Percentiles rank a stretch among this genome's conserved stretches.
Evolutionary conservation across 495 filamentous ascomycete genomes (phyloP).

Genomic region (Alectoria sarmentosa): DNA sequence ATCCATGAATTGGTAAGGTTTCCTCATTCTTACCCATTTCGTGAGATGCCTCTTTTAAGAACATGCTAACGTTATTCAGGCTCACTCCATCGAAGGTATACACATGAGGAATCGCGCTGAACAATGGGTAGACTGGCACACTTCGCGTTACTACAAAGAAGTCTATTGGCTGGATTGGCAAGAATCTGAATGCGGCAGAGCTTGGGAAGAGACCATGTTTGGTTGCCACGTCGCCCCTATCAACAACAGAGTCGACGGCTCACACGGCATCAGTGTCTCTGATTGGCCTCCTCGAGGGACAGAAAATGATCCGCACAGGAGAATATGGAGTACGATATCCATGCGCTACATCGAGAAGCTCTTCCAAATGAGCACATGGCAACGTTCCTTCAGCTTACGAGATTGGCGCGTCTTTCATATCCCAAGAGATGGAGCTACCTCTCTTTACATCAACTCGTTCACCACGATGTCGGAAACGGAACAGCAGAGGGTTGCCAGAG

Average conservation of each 20-base stretch:
- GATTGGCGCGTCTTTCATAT: constrained; percentile 17
- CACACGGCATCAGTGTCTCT: constrained; percentile 20
- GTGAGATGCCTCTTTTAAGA: not conserved
- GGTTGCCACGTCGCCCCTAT: constrained; percentile 22
- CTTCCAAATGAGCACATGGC: constrained; percentile 25
- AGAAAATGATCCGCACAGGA: constrained; percentile 17
- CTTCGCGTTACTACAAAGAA: constrained; percentile 19
- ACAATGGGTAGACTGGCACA: constrained; percentile 23
- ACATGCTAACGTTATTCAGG: constrained; percentile 5
- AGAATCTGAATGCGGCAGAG: constrained; percentile 21
- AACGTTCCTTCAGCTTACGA: constrained; percentile 16
- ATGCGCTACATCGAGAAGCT: constrained; percentile 25
- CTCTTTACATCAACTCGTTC: constrained; percentile 24
- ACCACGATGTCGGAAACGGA: constrained; percentile 23
- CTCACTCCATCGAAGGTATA: constrained; percentile 25
- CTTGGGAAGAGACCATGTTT: constrained; percentile 26
- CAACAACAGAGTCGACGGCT: constrained; percentile 23
- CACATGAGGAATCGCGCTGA: constrained; percentile 20
- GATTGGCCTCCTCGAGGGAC: constrained; percentile 22
- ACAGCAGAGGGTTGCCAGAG: constrained; percentile 16
- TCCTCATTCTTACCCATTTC: not conserved
- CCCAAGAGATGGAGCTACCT: constrained; percentile 22
- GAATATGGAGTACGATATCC: constrained; percentile 22
- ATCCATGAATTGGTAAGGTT: constrained; percentile 23
- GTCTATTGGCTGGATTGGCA: constrained; percentile 23